A percentile compares a stretch with the other conserved stretches of the same genome.
Conservation (phyloP, 2,329 filamentous ascomycete species). For the Cytospora schulzeri region DNA sequence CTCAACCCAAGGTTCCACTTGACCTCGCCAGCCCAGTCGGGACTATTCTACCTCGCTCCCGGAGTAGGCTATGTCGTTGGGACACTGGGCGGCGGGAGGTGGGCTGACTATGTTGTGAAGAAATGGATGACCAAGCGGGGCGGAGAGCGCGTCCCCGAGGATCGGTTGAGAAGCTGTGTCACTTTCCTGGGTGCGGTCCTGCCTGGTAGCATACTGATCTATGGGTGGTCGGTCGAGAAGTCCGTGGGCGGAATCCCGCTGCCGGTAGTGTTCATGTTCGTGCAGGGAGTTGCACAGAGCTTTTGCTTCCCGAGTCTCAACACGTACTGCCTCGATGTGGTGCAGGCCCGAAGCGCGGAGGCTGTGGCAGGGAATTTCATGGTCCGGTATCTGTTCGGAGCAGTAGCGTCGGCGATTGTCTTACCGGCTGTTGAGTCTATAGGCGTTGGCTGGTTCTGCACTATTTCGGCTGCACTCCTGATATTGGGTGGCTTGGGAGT, state of each 20-base stretch:
- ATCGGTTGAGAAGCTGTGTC: conserved; percentile 64
- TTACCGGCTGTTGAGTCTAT: conserved; percentile 73
- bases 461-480: conserved; percentile 64
- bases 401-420: conserved; percentile 68
- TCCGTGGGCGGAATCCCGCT: conserved; percentile 47
- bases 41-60: conserved; percentile 71
- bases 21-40: conserved; percentile 63
- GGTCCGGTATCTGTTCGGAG: conserved; percentile 74
- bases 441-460: conserved; percentile 81
- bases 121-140: conserved; percentile 55
- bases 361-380: conserved; percentile 82
- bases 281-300: conserved; percentile 68
- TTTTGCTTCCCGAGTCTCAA: conserved; percentile 71
- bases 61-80: conserved; percentile 67
- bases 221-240: conserved; percentile 57
- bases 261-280: conserved; percentile 67
- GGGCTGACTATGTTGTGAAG: conserved; percentile 64
- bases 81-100: conserved; percentile 68
- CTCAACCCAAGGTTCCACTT: conserved; percentile 71
- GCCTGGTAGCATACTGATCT: conserved; percentile 67
- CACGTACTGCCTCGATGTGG: conserved; percentile 79
- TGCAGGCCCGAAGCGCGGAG: conserved; percentile 70
- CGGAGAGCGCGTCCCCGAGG: conserved; percentile 67
- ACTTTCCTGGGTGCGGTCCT: conserved; percentile 61
- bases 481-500: conserved; percentile 46